Evolutionary conservation across 2,329 filamentous ascomycete genomes (phyloP).

Genomic region (Aspergillus floridensis): DNA sequence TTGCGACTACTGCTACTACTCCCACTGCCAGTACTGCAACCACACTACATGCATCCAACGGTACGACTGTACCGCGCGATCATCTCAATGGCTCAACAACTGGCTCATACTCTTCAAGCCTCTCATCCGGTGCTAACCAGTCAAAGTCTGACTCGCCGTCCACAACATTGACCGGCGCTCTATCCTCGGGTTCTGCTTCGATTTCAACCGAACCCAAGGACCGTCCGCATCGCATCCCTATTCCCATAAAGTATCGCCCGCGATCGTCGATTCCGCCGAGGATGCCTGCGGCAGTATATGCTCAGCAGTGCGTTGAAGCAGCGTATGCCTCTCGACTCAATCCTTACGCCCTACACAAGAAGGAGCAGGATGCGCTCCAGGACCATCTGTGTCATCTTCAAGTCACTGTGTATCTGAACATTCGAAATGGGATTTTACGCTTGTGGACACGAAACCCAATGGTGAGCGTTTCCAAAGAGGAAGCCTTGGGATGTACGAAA

Average conservation of each 20-base stretch:
- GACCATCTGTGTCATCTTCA: constrained; percentile 82
- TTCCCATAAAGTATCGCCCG: constrained; percentile 58
- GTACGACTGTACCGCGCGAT: background rate
- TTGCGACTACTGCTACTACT: background rate
- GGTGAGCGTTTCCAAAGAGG: constrained; percentile 74
- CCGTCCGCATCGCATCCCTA: constrained; percentile 25
- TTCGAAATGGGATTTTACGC: constrained; percentile 88
- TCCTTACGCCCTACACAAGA: constrained; percentile 80
- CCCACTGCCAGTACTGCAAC: background rate
- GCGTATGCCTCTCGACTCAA: constrained; percentile 87
- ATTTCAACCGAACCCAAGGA: constrained; percentile 16
- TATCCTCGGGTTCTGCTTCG: constrained; percentile 14
- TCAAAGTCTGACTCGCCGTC: constrained; percentile 24
- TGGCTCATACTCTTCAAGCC: constrained; percentile 20
- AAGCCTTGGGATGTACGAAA: constrained; percentile 86
- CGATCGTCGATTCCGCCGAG: constrained; percentile 80
- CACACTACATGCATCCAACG: background rate
- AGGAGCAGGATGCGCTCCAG: constrained; percentile 78
- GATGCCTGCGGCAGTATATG: constrained; percentile 72
- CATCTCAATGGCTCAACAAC: background rate
- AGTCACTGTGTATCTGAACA: constrained; percentile 93
- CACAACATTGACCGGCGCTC: constrained; percentile 22
- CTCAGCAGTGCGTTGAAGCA: constrained; percentile 84
- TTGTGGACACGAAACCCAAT: constrained; percentile 87
- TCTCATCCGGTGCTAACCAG: constrained; percentile 23